Evolutionary conservation across 129 eudicot species (phyloP).

Genomic region (Mikania micrantha): DNA sequence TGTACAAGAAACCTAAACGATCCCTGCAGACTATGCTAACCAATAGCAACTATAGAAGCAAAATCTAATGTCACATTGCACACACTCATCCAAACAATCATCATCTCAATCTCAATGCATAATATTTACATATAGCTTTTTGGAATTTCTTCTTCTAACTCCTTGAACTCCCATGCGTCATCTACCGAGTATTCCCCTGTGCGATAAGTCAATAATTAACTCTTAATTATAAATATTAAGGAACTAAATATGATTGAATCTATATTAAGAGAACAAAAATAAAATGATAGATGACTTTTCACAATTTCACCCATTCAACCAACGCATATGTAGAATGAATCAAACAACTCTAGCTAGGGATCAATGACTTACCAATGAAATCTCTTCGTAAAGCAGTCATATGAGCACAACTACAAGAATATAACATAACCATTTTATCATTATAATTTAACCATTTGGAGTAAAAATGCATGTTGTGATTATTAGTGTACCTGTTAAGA

Average conservation of each 20-base stretch:
- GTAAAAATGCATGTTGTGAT: background rate
- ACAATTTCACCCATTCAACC: background rate
- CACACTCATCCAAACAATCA: background rate
- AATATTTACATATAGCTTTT: constrained; percentile 63
- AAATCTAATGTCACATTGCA: background rate
- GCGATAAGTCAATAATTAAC: background rate
- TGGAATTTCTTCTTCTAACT: constrained; percentile 69
- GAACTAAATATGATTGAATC: too few species aligned
- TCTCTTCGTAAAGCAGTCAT: constrained; percentile 85
- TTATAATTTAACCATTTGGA: background rate
- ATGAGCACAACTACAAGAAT: constrained; percentile 83
- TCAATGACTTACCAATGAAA: constrained; percentile 64
- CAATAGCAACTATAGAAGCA: background rate
- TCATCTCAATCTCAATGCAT: background rate
- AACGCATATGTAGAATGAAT: background rate
- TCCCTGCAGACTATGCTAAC: background rate
- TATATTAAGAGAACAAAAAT: background rate
- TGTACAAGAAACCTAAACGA: background rate
- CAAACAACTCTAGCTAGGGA: too few species aligned
- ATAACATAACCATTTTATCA: background rate
- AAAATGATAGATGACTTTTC: background rate
- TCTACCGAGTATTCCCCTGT: constrained; percentile 82
- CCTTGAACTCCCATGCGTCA: constrained; percentile 91
- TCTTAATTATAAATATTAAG: too few species aligned
- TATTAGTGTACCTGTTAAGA: constrained; percentile 57